Percentiles rank a stretch among this genome's conserved stretches.
Conservation (phyloP, 73 alveolate species). For the Blepharisma japonicum region DNA sequence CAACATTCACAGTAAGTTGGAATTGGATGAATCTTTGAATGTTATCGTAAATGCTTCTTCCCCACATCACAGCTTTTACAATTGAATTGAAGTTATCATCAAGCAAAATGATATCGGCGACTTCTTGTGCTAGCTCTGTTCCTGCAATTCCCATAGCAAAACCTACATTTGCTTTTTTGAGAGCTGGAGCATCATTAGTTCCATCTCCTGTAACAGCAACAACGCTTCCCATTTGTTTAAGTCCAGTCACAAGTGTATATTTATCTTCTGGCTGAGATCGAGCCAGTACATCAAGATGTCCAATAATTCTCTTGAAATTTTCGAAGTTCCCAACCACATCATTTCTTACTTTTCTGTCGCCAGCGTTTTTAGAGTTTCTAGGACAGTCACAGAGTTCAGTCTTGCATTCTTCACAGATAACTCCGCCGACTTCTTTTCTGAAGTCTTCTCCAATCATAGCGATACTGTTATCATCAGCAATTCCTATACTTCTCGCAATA, state of each 20-base stretch:
- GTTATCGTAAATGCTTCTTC: constrained; percentile 86
- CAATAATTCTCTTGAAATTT: constrained; percentile 39
- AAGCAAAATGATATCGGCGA: constrained; percentile 90
- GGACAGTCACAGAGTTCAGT: constrained; percentile 44
- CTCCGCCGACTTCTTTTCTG: constrained; percentile 58
- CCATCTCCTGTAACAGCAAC: constrained; percentile 99
- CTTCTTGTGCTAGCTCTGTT: constrained; percentile 95
- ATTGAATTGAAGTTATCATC: constrained; percentile 96
- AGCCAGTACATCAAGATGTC: constrained; percentile 83
- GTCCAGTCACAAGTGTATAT: constrained; percentile 89
- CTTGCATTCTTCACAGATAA: constrained; percentile 69
- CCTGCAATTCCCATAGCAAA: constrained; percentile 98
- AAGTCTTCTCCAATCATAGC: constrained; percentile 62
- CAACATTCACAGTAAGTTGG: constrained; percentile 89
- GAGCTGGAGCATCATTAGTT: constrained; percentile 98
- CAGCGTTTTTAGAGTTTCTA: constrained; percentile 44
- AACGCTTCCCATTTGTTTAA: constrained; percentile 84
- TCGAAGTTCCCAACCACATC: constrained; percentile 63
- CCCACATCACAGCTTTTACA: constrained; percentile 87
- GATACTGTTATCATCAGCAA: constrained; percentile 29
- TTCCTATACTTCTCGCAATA: neutral
- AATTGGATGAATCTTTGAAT: constrained; percentile 83
- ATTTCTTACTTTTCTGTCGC: constrained; percentile 55
- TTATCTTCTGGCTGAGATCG: constrained; percentile 97
- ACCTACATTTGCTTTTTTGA: constrained; percentile 94